Evolutionary conservation across 495 filamentous ascomycete species (phyloP), one percentile per base, ranked within the genome.

Genomic region (Penicillium atrosanguineum): DNA sequence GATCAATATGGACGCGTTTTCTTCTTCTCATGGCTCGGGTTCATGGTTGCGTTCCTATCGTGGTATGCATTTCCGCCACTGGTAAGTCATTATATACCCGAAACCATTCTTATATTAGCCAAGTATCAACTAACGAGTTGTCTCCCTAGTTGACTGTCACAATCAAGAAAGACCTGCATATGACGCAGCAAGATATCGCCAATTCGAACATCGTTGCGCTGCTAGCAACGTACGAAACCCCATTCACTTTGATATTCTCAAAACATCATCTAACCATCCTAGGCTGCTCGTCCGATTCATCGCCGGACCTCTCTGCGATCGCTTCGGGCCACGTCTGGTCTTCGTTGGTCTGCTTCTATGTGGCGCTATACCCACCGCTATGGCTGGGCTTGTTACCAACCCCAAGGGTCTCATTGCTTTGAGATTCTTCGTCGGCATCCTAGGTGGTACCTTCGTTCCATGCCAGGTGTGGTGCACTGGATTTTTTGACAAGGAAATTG

Each of bases 391-490:
- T 1, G 83, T 95, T 34, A 83, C 79, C 39, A 83, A 77, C 46
- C 84, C 86, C 0, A 69, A 76, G 1, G 88, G 92, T 0, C 79
- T 97, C 21, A 83, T 91, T 47, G 79, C 86, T 14, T 75, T 92
- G 47, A 85, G 93, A 29, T 96, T 97, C 75, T 97, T 97, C 71
- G 80, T 97, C 48, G 93, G 93, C 34, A 95, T 97, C 50, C 80
- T 97, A 1, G 93, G 93, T 28, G 93, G 87, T 0, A 82, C 82
- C 6, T 97, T 97, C 56, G 92, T 97, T 3, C 93, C 93, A 2
- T 97, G 93, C 68, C 93, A 96, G 60, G 93, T 97, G 7, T 97
- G 93, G 92, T 89, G 87, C 26, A 96, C 93, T 0, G 91, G 88
- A 2, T 97, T 93, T 77, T 96, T 94, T 62, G 93, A 97, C 74